A percentile compares a stretch with the other conserved stretches of the same genome.
These are phyloP conservation scores for Xylaria bambusicola DNA, from an alignment of 495 filamentous ascomycete species.

Conservation along the genomic window DNA sequence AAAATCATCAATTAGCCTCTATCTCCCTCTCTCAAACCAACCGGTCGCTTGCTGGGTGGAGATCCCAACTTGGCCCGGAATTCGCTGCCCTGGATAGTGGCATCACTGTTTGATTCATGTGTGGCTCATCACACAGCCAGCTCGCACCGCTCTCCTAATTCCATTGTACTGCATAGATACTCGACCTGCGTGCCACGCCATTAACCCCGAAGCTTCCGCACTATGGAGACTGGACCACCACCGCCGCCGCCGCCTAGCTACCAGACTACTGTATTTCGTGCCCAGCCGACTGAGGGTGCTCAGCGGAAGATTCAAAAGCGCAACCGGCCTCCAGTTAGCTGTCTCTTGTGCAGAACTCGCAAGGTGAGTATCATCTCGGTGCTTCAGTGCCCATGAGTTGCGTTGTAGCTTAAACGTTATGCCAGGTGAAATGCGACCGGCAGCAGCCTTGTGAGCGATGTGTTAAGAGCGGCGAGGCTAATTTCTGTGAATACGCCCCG, in stretches of 20 bases:
- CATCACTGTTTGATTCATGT: background rate
- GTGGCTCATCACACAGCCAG: background rate
- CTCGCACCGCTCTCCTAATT: background rate
- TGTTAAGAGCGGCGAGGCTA: constrained; percentile 41
- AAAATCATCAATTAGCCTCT: background rate
- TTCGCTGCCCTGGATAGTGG: background rate
- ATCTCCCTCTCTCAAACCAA: background rate
- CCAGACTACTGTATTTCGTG: constrained; percentile 39
- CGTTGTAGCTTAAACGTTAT: constrained; percentile 20
- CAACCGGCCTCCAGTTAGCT: constrained; percentile 44
- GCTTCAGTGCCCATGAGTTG: background rate
- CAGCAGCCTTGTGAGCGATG: constrained; percentile 47
- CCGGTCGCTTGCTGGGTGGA: background rate
- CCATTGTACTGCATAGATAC: background rate
- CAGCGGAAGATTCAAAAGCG: constrained; percentile 39
- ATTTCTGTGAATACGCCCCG: constrained; percentile 44
- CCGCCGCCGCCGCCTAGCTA: constrained; percentile 19
- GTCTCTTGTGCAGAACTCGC: constrained; percentile 43
- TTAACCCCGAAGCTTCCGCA: constrained; percentile 22
- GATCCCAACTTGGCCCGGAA: constrained; percentile 15
- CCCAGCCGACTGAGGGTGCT: constrained; percentile 33
- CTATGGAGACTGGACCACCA: constrained; percentile 15
- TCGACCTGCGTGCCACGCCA: constrained; percentile 3
- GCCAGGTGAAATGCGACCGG: constrained; percentile 49
- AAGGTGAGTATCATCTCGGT: constrained; percentile 34